These are phyloP conservation scores for Antitrichia curtipendula DNA, from an alignment of 225 moss, liverwort and hornwort genomes.

Conservation along the genomic window DNA sequence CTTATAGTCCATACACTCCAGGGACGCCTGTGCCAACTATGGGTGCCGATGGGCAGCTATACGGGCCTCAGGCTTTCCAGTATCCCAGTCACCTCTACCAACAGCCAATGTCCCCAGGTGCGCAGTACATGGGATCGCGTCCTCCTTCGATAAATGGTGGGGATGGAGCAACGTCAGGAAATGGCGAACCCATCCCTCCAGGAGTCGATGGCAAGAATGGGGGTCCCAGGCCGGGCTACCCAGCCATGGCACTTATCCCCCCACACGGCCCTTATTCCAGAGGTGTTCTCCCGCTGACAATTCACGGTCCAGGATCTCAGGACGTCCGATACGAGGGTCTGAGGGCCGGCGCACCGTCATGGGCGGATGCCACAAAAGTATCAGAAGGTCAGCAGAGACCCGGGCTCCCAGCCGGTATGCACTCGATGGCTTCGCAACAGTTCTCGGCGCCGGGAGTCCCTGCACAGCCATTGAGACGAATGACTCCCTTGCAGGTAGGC, in stretches of 20 bases:
- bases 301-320: slow-evolving; percentile 57
- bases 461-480: slow-evolving; percentile 55
- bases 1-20: slow-evolving; percentile 60
- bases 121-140: slow-evolving; percentile 52
- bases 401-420: slow-evolving; percentile 47
- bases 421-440: slow-evolving; percentile 60
- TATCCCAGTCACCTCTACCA: slow-evolving; percentile 74
- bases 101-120: slow-evolving; percentile 72
- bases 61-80: slow-evolving; percentile 91
- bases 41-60: slow-evolving; percentile 91
- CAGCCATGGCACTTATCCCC: slow-evolving; percentile 62
- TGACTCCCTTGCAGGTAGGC: slow-evolving; percentile 68
- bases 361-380: slow-evolving; percentile 82
- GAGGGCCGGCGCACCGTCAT: slow-evolving; percentile 75
- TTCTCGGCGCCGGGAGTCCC: slow-evolving; percentile 55
- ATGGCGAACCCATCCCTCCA: slow-evolving; percentile 75
- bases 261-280: slow-evolving; percentile 78
- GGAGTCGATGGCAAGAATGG: slow-evolving; percentile 74
- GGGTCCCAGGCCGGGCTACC: slow-evolving; percentile 69
- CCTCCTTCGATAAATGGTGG: slow-evolving; percentile 40
- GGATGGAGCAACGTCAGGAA: slow-evolving; percentile 38
- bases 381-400: slow-evolving; percentile 66
- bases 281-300: slow-evolving; percentile 69
- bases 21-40: slow-evolving; percentile 73
- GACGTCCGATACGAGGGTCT: slow-evolving; percentile 83